Percentiles rank a stretch among this genome's conserved stretches.
Conservation (phyloP, 169 alveolate genomes). For the Plasmodium vinckei region DNA sequence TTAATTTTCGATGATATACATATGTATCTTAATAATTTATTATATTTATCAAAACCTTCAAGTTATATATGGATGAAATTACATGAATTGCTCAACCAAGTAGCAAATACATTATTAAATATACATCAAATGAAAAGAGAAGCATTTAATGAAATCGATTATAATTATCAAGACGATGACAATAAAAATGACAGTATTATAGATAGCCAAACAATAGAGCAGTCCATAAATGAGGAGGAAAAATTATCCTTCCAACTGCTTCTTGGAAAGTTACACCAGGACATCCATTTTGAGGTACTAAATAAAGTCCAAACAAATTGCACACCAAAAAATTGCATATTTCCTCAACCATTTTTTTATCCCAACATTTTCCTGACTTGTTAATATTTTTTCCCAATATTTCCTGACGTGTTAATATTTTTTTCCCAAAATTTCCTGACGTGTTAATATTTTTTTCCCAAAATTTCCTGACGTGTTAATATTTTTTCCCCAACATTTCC, state of each 20-base stretch:
- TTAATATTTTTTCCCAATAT: slow-evolving; percentile 4
- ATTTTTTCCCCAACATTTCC: background rate
- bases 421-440: background rate
- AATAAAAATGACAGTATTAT: slow-evolving; percentile 1
- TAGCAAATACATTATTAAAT: slow-evolving; percentile 17
- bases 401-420: background rate
- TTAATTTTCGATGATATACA: slow-evolving; percentile 44
- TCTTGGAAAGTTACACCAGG: slow-evolving; percentile 59
- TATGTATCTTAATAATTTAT: slow-evolving; percentile 43
- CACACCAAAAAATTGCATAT: background rate
- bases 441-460: slow-evolving; percentile 1
- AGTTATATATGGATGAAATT: slow-evolving; percentile 68
- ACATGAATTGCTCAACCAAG: slow-evolving; percentile 44
- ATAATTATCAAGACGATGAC: slow-evolving; percentile 1
- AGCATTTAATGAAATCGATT: background rate
- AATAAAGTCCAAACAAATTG: no score
- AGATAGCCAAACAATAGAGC: background rate
- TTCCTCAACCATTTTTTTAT: background rate
- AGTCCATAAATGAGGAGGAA: slow-evolving; percentile 62
- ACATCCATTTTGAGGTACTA: slow-evolving; percentile 66
- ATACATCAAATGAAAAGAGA: slow-evolving; percentile 41
- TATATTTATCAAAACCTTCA: slow-evolving; percentile 64
- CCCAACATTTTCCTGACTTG: background rate
- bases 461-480: no score
- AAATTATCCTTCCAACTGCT: slow-evolving; percentile 56